A percentile compares a stretch with the other conserved stretches of the same genome.
These are phyloP conservation scores for Aspergillus kassunensis DNA, from an alignment of 495 filamentous ascomycete species.

Conservation along the genomic window DNA sequence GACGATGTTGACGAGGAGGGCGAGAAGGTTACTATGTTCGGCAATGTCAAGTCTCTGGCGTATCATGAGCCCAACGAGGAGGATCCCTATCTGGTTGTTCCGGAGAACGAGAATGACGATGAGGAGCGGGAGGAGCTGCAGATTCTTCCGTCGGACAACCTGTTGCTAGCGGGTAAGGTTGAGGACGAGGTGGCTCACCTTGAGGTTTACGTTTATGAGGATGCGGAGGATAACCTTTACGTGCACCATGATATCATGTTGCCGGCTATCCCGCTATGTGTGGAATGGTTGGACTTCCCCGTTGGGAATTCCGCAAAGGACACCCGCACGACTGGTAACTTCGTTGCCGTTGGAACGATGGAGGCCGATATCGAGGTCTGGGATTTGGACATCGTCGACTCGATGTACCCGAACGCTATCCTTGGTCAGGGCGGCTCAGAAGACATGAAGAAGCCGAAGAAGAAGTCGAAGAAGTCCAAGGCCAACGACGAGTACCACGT, in stretches of 20 bases:
- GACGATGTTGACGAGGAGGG: conserved; percentile 64
- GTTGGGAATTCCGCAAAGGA: conserved; percentile 63
- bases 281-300: conserved; percentile 91
- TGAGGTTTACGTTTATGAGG: conserved; percentile 97
- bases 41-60: conserved; percentile 85
- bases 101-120: conserved; percentile 66
- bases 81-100: conserved; percentile 92
- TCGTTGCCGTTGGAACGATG: conserved; percentile 92
- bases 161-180: conserved; percentile 85
- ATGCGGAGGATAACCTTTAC: conserved; percentile 89
- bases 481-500: conserved; percentile 90
- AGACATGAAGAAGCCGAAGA: conserved; percentile 65
- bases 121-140: conserved; percentile 94
- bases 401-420: conserved; percentile 96
- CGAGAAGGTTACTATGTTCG: conserved; percentile 85
- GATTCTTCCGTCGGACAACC: conserved; percentile 86
- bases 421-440: conserved; percentile 76
- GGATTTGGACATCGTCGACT: conserved; percentile 92
- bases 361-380: conserved; percentile 98
- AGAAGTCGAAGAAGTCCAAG: conserved; percentile 77
- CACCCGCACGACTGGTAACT: conserved; percentile 62
- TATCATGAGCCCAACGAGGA: conserved; percentile 91
- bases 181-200: conserved; percentile 97
- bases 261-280: conserved; percentile 87
- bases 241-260: conserved; percentile 99